These are phyloP conservation scores for Suillus bovinus DNA, from an alignment of 768 basidiomycete species.

Conservation along the genomic window DNA sequence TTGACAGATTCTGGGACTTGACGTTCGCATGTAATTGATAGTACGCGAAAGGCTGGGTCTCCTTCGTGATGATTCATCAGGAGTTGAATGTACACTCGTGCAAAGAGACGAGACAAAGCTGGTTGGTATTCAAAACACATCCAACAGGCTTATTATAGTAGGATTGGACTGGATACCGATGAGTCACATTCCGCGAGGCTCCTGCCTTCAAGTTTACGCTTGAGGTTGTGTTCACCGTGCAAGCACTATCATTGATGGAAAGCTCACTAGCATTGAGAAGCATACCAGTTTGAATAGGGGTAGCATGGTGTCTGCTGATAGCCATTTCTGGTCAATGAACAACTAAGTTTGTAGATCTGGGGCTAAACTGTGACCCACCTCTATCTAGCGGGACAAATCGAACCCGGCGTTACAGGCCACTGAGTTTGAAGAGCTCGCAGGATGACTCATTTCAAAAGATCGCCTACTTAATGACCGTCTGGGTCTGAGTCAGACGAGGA, in stretches of 20 bases:
- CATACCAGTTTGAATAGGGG: neutral
- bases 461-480: neutral
- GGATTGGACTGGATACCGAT: neutral
- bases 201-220: neutral
- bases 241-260: neutral
- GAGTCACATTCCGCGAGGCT: neutral
- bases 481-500: neutral
- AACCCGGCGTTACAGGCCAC: neutral
- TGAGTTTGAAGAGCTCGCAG: neutral
- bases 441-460: neutral
- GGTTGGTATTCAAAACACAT: neutral
- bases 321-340: neutral
- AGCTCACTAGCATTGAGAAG: neutral
- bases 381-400: neutral
- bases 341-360: neutral
- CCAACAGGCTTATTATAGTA: neutral
- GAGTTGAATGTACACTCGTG: neutral
- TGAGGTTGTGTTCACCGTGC: neutral
- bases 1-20: neutral
- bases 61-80: neutral
- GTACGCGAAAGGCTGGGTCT: neutral
- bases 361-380: slow-evolving; percentile 5
- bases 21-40: neutral
- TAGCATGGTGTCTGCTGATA: neutral
- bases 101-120: too few relatives aligned